Evolutionary conservation across 495 filamentous ascomycete species (phyloP).

Genomic region (Penicillium antarcticum): DNA sequence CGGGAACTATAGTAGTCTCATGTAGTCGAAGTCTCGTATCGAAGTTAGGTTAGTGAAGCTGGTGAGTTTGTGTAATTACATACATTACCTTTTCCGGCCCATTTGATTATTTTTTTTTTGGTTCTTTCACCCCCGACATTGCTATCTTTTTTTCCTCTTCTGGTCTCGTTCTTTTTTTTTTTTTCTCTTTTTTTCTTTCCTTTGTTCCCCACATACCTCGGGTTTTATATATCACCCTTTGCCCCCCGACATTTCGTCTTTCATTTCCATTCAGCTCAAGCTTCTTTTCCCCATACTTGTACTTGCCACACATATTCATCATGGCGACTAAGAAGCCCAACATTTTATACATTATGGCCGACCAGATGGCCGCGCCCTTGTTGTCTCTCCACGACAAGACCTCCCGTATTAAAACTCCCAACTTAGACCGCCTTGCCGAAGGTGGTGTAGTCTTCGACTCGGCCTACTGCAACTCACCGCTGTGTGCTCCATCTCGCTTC

Average conservation of each 20-base stretch:
- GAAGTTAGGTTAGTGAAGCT: too few species aligned
- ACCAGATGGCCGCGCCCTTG: conserved; percentile 83
- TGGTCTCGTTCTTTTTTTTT: conserved; percentile 6
- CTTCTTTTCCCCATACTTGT: background rate
- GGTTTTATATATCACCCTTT: conserved; percentile 14
- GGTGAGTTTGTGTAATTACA: too few species aligned
- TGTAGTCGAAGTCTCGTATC: too few species aligned
- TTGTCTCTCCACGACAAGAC: conserved; percentile 78
- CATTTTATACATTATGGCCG: conserved; percentile 87
- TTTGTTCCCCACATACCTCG: conserved; percentile 18
- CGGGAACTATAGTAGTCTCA: conserved; percentile 6
- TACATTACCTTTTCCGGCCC: conserved; percentile 6
- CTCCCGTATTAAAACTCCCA: conserved; percentile 80
- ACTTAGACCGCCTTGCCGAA: conserved; percentile 75
- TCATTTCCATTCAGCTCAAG: background rate
- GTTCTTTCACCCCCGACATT: background rate
- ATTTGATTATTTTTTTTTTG: conserved; percentile 3
- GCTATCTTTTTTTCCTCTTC: conserved; percentile 4
- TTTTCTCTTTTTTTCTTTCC: conserved; percentile 6
- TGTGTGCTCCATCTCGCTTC: conserved; percentile 85
- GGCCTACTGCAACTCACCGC: conserved; percentile 84
- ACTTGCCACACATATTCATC: conserved; percentile 31
- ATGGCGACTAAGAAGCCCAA: conserved; percentile 58
- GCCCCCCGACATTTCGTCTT: background rate
- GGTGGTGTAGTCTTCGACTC: conserved; percentile 80